These are phyloP conservation scores for Cytospora chrysosperma DNA, from an alignment of 2,329 filamentous ascomycete species.

Conservation along the genomic window DNA sequence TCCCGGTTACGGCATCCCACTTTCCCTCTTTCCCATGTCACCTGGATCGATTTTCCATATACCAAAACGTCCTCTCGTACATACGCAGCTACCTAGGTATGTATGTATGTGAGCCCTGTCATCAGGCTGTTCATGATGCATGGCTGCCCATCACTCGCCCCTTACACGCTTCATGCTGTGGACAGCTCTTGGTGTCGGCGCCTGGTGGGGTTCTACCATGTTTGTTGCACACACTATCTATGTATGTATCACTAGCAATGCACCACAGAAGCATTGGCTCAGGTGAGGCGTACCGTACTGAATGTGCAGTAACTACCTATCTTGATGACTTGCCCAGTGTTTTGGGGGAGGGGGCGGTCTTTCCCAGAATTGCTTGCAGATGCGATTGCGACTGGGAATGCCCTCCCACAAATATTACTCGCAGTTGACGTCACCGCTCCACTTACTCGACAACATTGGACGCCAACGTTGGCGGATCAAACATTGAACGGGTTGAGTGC, in stretches of 20 bases:
- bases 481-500: not conserved
- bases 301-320: too few relatives aligned
- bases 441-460: not conserved
- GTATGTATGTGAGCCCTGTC: too few relatives aligned
- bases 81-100: too few relatives aligned
- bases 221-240: too few relatives aligned
- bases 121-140: not conserved
- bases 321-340: too few relatives aligned
- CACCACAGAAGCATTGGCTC: too few relatives aligned
- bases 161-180: not conserved
- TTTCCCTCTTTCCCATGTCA: slow-evolving; percentile 17
- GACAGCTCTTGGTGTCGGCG: not conserved
- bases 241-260: not conserved
- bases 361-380: not conserved
- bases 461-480: not conserved
- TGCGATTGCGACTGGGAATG: not conserved
- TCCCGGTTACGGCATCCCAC: slow-evolving; percentile 4
- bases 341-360: too few relatives aligned
- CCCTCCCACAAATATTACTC: not conserved
- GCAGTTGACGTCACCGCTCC: not conserved
- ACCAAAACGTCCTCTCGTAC: too few relatives aligned
- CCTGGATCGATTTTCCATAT: slow-evolving; percentile 15
- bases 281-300: too few relatives aligned
- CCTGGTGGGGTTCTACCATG: not conserved
- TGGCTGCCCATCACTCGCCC: not conserved